Evolutionary conservation across 1,139 yeast species (phyloP), one percentile per base, ranked within the genome.

Genomic region (Lodderomyces metapsilosis): DNA sequence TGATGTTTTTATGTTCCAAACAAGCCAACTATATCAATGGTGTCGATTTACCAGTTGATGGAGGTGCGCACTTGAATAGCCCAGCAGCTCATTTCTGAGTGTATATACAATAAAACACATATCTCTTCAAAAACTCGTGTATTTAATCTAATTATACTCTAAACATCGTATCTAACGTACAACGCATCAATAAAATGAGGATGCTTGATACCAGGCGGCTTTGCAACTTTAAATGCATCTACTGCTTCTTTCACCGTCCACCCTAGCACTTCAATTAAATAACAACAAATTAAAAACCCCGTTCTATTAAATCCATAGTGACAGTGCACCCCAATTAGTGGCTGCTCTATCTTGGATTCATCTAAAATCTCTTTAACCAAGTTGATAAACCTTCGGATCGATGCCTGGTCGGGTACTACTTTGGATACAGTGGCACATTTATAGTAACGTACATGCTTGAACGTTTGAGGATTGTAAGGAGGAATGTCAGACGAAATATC

Each of bases 271-370:
- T 83, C 88, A 34, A 85, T 72, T 54, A 85, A 65, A 56, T 82
- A 85, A 52, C 87, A 79, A 53, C 88, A 82, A 20, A 85, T 78
- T 45, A 85, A 71, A 53, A 80, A 85, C 1, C 94, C 94, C 0
- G 94, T 85, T 42, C 94, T 66, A 58, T 85, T 85, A 59, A 84
- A 86, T 3, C 94, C 94, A 56, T 85, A 85, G 57, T 85, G 94
- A 57, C 94, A 85, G 59, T 85, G 94, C 4, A 85, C 84, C 0
- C 78, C 89, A 4, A 84, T 64, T 25, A 71, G 62, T 7, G 78
- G 78, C 24, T 51, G 37, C 11, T 53, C 49, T 34, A 52, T 48
- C n/a, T 38, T 20, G 45, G 56, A 36, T 9, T 53, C 48, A 5
- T 53, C 48, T n/a, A 77, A 52, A 17, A 81, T 71, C 37, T 68